Percentiles rank a stretch among this genome's conserved stretches.
phyloP scores from a whole-genome alignment of 148 eudicot species.

The Rhododendron ovatum region DNA sequence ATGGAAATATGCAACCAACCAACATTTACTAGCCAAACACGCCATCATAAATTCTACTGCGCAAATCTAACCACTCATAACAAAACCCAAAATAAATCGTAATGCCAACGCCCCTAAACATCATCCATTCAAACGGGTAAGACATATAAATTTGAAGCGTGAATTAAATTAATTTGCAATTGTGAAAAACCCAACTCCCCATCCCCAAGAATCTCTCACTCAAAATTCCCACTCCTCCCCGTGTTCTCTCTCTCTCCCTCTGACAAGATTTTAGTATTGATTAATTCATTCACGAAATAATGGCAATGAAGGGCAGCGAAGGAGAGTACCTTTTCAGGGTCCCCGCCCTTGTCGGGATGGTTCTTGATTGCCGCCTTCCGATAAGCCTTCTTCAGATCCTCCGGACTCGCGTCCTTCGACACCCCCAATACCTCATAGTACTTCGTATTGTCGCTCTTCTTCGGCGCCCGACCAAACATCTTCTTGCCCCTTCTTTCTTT shows the following conservation, averaged over 20 bases:
- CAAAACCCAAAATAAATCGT: background rate
- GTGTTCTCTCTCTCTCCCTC: no score
- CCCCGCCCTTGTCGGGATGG: slow-evolving; percentile 78
- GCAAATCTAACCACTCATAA: no score
- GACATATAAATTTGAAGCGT: no score
- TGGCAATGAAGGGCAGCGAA: background rate
- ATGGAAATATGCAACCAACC: no score
- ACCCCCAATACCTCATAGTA: slow-evolving; percentile 56
- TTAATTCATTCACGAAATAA: background rate
- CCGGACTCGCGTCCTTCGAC: slow-evolving; percentile 38
- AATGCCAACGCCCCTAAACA: background rate
- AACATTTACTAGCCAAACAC: no score
- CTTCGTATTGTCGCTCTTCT: slow-evolving; percentile 53
- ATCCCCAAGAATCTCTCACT: no score
- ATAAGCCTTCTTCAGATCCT: slow-evolving; percentile 63
- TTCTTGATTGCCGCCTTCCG: slow-evolving; percentile 60
- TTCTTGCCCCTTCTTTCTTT: slow-evolving; percentile 5
- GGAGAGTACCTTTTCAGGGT: slow-evolving; percentile 49
- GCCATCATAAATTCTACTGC: no score
- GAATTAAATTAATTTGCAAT: no score
- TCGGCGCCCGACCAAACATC: slow-evolving; percentile 73
- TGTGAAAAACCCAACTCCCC: no score
- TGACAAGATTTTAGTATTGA: background rate
- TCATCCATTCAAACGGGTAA: background rate
- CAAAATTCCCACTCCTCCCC: no score